Percentiles rank a stretch among this genome's conserved stretches.
Conservation (phyloP, 2,329 filamentous ascomycete genomes). For the Epicoccum sorghinum region DNA sequence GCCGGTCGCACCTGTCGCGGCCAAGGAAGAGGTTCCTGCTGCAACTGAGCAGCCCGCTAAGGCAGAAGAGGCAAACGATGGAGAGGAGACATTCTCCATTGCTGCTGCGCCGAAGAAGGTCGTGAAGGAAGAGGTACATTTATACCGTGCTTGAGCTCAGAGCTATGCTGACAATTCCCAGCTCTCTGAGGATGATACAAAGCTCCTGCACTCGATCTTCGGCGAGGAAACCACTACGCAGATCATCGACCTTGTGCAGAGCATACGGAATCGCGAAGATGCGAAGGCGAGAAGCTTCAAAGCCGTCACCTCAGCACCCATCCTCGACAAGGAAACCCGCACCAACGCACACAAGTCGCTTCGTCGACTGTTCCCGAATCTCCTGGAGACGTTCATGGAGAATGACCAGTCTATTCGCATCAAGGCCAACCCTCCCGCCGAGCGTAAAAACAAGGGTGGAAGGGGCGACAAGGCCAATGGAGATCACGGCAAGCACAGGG, state of each 20-base stretch:
- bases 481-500: constrained; percentile 28
- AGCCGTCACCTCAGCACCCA: constrained; percentile 58
- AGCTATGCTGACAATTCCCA: constrained; percentile 22
- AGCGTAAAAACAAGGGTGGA: constrained; percentile 42
- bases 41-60: constrained; percentile 24
- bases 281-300: constrained; percentile 63
- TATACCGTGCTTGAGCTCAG: neutral
- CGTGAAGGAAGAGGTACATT: constrained; percentile 20
- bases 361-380: constrained; percentile 78
- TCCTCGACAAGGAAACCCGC: constrained; percentile 66
- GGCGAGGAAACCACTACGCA: constrained; percentile 56
- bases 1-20: constrained; percentile 16
- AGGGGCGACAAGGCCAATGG: constrained; percentile 25
- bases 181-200: constrained; percentile 48
- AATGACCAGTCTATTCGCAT: constrained; percentile 71
- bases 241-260: constrained; percentile 62
- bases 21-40: constrained; percentile 21
- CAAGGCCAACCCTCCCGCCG: constrained; percentile 52
- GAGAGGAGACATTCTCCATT: constrained; percentile 29
- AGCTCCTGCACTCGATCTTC: constrained; percentile 54
- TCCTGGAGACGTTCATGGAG: constrained; percentile 77
- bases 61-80: neutral
- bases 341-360: constrained; percentile 70
- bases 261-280: constrained; percentile 59
- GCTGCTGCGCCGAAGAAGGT: constrained; percentile 24